Evolutionary conservation across 805 yeast genomes (phyloP).

Genomic region (Starmerella stellata): DNA sequence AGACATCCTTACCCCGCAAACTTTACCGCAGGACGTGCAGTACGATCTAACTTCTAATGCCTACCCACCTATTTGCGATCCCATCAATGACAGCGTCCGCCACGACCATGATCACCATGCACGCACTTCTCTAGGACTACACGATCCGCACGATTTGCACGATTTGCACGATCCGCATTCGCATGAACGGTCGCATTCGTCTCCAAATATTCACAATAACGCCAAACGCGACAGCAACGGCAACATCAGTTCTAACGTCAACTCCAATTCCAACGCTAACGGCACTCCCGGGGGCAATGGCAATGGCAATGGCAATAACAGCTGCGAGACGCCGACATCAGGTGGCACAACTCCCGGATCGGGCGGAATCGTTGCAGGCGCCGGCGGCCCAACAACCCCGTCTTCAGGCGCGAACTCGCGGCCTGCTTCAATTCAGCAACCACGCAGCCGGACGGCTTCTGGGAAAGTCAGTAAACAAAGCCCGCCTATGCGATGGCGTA

Average conservation of each 20-base stretch:
- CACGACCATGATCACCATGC: no score
- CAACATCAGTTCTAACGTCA: no score
- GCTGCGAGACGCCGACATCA: no score
- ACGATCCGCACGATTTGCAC: neutral
- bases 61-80: neutral
- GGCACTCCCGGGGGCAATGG: no score
- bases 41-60: neutral
- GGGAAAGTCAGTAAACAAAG: slow-evolving; percentile 10
- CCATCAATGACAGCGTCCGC: neutral
- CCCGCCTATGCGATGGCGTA: slow-evolving; percentile 8
- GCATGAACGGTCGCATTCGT: neutral
- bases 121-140: no score
- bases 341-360: neutral
- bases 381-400: no score
- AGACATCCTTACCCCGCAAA: neutral
- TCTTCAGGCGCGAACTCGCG: neutral
- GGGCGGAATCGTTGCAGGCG: no score
- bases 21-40: neutral
- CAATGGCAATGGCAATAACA: no score
- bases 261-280: no score
- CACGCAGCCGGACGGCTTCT: neutral
- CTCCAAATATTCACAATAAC: neutral
- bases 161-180: neutral
- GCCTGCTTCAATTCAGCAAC: neutral
- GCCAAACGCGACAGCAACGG: neutral